phyloP scores from a whole-genome alignment of 306 rosid genomes.

The Cicer yamashitae region DNA sequence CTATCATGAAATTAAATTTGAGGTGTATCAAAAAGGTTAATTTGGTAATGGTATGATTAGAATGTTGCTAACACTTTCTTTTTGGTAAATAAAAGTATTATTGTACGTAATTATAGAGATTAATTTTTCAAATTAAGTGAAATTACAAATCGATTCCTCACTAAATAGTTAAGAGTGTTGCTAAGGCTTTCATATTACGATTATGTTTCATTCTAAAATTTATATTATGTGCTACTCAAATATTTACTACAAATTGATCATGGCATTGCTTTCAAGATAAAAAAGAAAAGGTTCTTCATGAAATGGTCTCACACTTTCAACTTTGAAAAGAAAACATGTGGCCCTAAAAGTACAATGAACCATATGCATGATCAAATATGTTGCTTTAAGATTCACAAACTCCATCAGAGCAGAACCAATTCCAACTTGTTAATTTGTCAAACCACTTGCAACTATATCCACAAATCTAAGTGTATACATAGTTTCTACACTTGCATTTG shows the following conservation, averaged over 20 bases:
- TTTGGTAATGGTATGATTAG: too few relatives aligned
- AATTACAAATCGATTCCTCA: too few relatives aligned
- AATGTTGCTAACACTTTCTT: too few relatives aligned
- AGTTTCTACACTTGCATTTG: not conserved
- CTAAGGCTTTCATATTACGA: too few relatives aligned
- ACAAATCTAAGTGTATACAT: not conserved
- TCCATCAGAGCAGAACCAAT: slow-evolving; percentile 11
- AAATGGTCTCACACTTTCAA: not conserved
- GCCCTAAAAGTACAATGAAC: slow-evolving; percentile 1
- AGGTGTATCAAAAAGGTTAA: too few relatives aligned
- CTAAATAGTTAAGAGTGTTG: too few relatives aligned
- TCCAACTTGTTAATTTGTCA: not conserved
- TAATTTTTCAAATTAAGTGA: too few relatives aligned
- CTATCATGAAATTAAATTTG: too few relatives aligned
- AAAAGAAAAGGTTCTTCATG: not conserved
- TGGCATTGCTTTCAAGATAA: not conserved
- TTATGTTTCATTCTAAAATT: too few relatives aligned
- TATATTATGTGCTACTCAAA: not conserved
- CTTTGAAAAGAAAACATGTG: slow-evolving; percentile 4
- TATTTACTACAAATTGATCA: not conserved
- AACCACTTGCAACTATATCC: slow-evolving; percentile 10
- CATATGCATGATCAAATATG: not conserved
- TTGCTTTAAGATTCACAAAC: slow-evolving; percentile 29
- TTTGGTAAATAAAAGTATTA: too few relatives aligned
- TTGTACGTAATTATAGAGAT: too few relatives aligned